These are phyloP conservation scores for Thermomucor indicae-seudaticae DNA, from an alignment of 371 early-diverging fungal genomes.

Conservation along the genomic window DNA sequence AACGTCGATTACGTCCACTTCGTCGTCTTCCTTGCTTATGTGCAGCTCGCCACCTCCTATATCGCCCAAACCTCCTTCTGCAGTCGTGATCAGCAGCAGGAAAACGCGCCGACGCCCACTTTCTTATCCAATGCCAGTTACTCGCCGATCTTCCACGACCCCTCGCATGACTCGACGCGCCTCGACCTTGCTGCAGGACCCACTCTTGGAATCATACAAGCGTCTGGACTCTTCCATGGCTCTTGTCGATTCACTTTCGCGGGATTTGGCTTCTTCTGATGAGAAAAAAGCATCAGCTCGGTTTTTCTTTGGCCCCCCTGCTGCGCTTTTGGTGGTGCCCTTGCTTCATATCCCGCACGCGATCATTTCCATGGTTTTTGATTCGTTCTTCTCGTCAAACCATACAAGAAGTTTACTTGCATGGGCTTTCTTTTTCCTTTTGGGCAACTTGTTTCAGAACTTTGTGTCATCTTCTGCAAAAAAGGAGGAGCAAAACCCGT, in stretches of 20 bases:
- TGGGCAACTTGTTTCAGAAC: slow-evolving; percentile 30
- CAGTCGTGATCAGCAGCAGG: too few relatives aligned
- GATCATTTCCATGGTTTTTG: slow-evolving; percentile 26
- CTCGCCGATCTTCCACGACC: too few relatives aligned
- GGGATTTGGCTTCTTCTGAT: slow-evolving; percentile 27
- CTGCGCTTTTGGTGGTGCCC: slow-evolving; percentile 23
- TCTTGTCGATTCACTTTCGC: slow-evolving; percentile 42
- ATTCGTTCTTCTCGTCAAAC: slow-evolving; percentile 8
- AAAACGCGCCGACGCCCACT: slow-evolving; percentile 9
- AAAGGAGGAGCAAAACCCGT: too few relatives aligned
- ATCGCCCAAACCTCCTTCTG: too few relatives aligned
- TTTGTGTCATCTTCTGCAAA: too few relatives aligned
- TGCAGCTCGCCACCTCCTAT: too few relatives aligned
- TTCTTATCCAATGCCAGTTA: slow-evolving; percentile 11
- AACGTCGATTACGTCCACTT: too few relatives aligned
- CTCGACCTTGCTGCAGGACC: slow-evolving; percentile 3
- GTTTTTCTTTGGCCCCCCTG: background rate
- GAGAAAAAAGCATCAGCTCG: too few relatives aligned
- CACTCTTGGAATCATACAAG: slow-evolving; percentile 35
- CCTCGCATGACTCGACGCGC: background rate
- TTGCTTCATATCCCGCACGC: slow-evolving; percentile 35
- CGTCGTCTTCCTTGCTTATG: too few relatives aligned
- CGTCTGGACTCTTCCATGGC: slow-evolving; percentile 43
- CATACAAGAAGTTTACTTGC: slow-evolving; percentile 8
- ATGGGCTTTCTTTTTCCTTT: slow-evolving; percentile 32